Conservation (phyloP, 805 yeast genomes). For the Lachancea quebecensis region DNA sequence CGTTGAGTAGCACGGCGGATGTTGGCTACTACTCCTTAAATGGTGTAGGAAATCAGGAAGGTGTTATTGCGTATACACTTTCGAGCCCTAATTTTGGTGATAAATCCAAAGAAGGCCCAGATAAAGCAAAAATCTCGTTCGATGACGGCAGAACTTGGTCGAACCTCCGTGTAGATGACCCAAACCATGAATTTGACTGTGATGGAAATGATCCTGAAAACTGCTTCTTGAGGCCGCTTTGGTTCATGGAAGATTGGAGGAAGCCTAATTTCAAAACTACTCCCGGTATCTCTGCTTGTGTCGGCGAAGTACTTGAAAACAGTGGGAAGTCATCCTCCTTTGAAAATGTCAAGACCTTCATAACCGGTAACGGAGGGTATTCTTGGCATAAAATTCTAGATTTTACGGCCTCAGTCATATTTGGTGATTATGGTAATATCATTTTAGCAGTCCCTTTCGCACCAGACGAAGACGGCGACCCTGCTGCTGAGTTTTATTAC, state of each 20-base stretch:
- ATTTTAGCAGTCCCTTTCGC: slow-evolving; percentile 51
- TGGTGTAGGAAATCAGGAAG: slow-evolving; percentile 1
- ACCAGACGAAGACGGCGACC: slow-evolving; percentile 31
- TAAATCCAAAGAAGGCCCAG: not conserved
- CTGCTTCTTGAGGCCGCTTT: slow-evolving; percentile 37
- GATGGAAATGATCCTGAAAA: slow-evolving; percentile 33
- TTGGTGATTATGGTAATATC: slow-evolving; percentile 76
- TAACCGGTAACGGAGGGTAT: slow-evolving; percentile 74
- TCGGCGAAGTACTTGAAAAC: slow-evolving; percentile 10
- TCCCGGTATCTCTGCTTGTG: slow-evolving; percentile 39
- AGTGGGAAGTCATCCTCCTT: slow-evolving; percentile 1
- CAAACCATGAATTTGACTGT: slow-evolving; percentile 29
- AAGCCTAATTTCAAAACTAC: slow-evolving; percentile 21
- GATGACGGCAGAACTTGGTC: slow-evolving; percentile 53
- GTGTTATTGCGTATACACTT: not conserved
- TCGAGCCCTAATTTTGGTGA: not conserved
- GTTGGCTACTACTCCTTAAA: slow-evolving; percentile 2
- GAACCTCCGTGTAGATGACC: slow-evolving; percentile 39
- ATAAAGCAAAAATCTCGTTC: slow-evolving; percentile 36
- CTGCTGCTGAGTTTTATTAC: slow-evolving; percentile 37
- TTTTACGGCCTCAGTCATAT: slow-evolving; percentile 46
- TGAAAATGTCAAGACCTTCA: slow-evolving; percentile 38
- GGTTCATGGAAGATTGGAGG: slow-evolving; percentile 18
- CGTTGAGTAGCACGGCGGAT: not conserved
- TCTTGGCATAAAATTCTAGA: slow-evolving; percentile 56